Base-by-base conservation (phyloP, 2,329 filamentous ascomycete genomes). In the Sclerotinia subarctica region DNA sequence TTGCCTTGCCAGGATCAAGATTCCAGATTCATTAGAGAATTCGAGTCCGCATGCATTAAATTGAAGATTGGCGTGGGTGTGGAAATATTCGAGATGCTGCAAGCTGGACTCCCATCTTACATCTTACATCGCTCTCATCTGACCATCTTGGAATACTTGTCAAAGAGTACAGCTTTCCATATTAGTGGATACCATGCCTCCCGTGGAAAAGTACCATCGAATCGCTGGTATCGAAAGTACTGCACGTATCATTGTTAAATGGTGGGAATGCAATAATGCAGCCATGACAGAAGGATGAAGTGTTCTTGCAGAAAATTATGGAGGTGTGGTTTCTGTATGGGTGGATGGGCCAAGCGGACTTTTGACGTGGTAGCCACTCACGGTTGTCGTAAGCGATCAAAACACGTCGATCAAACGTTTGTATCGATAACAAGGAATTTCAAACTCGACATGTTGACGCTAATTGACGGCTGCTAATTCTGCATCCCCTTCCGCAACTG, bases 221-320 rank as follows among this genome's bases (percentile, higher is more conserved):
- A 59, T 59, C 42, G 38, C 29, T 59, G 24, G 57, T 11, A 19
- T 21, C 10, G 4, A 10, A 46, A 10, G 1, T 19, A 49, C 13
- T 26, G 47, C 24, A 26, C 4, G 13, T 24, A 35, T 21, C 3
- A 42, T 62, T 13, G 21, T 13, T 51, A 29, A 49, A 17, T 51
- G 29, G 46, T 38, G 10, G 15, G 21, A n/a, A 63, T 63, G 59
- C 59, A 63, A 26, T 5, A 5, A 62, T 62, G 58, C 58, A 62
- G 15, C 24, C 38, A 46, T 29, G 57, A 62, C n/a, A 57, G 32
- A 42, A 62, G 26, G 29, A 63, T 63, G 59, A 63, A 63, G 59
- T 63, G 59, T 63, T 63, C 59, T 51, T 63, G 59, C 59, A 63
- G 59, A 63, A 63, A 63, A 63, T 46, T 46, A 63, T 63, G 59